A percentile compares a stretch with the other conserved stretches of the same genome.
phyloP scores from a whole-genome alignment of 257 asterid genomes.

The Scutellaria baicalensis region DNA sequence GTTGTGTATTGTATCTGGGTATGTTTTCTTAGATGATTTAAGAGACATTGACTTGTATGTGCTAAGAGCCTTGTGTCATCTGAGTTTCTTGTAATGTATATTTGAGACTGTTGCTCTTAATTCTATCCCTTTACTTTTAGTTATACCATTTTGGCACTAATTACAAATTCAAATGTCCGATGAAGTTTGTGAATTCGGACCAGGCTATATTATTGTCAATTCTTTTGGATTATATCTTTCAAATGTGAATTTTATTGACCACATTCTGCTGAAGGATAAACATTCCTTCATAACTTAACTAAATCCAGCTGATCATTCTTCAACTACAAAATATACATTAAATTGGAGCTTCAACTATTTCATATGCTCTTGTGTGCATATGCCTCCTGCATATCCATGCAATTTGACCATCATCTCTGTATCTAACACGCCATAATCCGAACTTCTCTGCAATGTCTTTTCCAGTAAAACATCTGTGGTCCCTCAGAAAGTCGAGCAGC shows the following conservation, averaged over 20 bases:
- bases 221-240: neutral
- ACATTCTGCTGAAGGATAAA: neutral
- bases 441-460: conserved; percentile 77
- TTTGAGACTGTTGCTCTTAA: conserved; percentile 16
- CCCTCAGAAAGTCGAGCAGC: conserved; percentile 68
- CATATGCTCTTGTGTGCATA: conserved; percentile 54
- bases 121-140: conserved; percentile 5
- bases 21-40: conserved; percentile 22
- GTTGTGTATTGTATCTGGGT: conserved; percentile 23
- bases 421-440: conserved; percentile 69
- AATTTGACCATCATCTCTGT: conserved; percentile 69
- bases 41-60: conserved; percentile 29
- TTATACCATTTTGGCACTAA: neutral
- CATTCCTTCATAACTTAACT: neutral
- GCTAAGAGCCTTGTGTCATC: conserved; percentile 20
- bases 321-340: conserved; percentile 14
- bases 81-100: conserved; percentile 25
- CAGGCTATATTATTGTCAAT: no score
- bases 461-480: conserved; percentile 56
- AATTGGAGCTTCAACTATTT: conserved; percentile 57
- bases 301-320: neutral
- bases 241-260: neutral
- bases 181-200: neutral
- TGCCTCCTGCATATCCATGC: conserved; percentile 92
- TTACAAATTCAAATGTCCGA: neutral